Conservation (phyloP, 768 basidiomycete species). For the Epithele typhae region DNA sequence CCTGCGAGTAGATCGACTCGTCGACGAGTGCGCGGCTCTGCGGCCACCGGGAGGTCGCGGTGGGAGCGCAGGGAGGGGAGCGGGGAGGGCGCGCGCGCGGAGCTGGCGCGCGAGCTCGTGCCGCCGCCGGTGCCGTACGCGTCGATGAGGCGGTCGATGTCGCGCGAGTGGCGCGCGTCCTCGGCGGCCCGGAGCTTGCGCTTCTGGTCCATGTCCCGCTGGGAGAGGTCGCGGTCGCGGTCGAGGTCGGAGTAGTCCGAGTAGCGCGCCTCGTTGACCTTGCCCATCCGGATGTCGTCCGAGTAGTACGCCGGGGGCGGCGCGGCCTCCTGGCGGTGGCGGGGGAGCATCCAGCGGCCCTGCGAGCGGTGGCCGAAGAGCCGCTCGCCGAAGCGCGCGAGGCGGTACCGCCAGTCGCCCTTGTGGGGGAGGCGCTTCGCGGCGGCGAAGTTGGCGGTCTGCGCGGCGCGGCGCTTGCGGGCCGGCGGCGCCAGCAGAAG, state of each 20-base stretch:
- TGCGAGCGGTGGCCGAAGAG: slow-evolving; percentile 48
- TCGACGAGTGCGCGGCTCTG: slow-evolving; percentile 31
- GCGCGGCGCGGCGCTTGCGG: slow-evolving; percentile 62
- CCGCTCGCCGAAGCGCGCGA: slow-evolving; percentile 52
- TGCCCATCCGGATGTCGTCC: no score
- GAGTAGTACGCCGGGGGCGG: no score
- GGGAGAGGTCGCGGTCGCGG: no score
- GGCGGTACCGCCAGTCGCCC: slow-evolving; percentile 50
- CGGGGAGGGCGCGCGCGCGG: slow-evolving; percentile 37
- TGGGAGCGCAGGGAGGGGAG: slow-evolving; percentile 33
- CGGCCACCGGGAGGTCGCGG: slow-evolving; percentile 10
- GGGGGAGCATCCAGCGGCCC: slow-evolving; percentile 22
- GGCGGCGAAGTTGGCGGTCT: slow-evolving; percentile 60
- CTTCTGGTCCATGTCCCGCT: no score
- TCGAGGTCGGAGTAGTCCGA: no score
- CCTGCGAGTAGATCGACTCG: slow-evolving; percentile 63
- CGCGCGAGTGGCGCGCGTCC: slow-evolving; percentile 41
- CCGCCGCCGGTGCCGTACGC: no score
- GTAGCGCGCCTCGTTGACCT: no score
- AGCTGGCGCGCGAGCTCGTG: slow-evolving; percentile 38
- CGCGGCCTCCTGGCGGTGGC: slow-evolving; percentile 47
- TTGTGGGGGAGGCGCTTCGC: slow-evolving; percentile 49
- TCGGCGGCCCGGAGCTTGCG: slow-evolving; percentile 20
- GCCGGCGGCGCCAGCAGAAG: no score
- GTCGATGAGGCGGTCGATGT: slow-evolving; percentile 48